phyloP scores from a whole-genome alignment of 2,329 filamentous ascomycete genomes.

The Elsinoe fawcettii region DNA sequence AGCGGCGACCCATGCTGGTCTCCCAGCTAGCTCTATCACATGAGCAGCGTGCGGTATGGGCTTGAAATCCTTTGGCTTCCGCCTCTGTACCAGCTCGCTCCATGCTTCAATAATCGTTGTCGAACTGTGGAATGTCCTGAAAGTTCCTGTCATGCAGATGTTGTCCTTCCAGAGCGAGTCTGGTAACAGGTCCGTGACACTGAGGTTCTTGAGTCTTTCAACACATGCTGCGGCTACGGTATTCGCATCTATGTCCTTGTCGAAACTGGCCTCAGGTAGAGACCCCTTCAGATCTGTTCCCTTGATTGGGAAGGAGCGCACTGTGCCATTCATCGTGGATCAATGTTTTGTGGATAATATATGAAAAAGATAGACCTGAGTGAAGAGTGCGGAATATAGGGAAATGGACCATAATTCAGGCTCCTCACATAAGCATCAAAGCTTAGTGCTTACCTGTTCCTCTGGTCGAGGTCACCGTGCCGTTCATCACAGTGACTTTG shows the following conservation, averaged over 20 bases:
- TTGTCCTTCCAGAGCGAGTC: slow-evolving; percentile 48
- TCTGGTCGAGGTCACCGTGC: background rate
- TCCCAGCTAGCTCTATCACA: slow-evolving; percentile 23
- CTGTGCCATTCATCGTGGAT: background rate
- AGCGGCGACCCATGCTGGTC: slow-evolving; percentile 23
- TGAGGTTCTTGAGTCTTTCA: background rate
- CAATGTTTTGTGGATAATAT: no score
- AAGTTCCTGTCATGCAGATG: slow-evolving; percentile 48
- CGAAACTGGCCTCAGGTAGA: background rate
- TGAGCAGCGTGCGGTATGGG: slow-evolving; percentile 14
- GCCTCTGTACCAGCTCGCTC: slow-evolving; percentile 27
- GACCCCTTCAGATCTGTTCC: background rate
- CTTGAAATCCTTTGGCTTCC: slow-evolving; percentile 27
- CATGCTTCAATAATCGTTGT: slow-evolving; percentile 35
- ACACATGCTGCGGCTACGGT: background rate
- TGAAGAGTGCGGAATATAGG: no score
- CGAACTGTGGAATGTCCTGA: slow-evolving; percentile 45
- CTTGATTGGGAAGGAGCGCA: background rate
- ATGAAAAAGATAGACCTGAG: no score
- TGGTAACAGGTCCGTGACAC: slow-evolving; percentile 1
- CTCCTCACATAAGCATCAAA: background rate
- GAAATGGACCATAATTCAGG: background rate
- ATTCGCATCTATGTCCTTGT: background rate
- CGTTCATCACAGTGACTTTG: no score
- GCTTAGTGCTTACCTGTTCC: background rate